Percentiles rank a stretch among this genome's conserved stretches.
Evolutionary conservation across 306 rosid genomes (phyloP).

Genomic region (Sicyos edulis): DNA sequence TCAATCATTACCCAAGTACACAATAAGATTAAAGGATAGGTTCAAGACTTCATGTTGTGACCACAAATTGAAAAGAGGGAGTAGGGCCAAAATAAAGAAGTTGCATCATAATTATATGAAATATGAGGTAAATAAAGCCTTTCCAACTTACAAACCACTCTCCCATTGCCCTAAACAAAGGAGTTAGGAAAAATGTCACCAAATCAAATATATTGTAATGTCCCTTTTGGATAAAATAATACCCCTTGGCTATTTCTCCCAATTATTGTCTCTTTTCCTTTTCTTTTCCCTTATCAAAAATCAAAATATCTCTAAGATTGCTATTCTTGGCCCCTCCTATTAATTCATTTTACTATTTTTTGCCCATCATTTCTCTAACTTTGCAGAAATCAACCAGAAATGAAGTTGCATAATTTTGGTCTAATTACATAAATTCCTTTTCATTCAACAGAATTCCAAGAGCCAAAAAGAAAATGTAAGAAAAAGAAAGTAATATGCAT

Average conservation of each 20-base stretch:
- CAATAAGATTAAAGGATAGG: not conserved
- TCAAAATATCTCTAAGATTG: not conserved
- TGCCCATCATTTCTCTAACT: not conserved
- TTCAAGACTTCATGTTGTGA: not conserved
- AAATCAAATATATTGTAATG: conserved; percentile 15
- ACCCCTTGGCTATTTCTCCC: not conserved
- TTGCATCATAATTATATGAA: not conserved
- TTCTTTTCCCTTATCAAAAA: not conserved
- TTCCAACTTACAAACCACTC: not conserved
- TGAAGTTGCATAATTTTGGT: not conserved
- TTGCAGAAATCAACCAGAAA: not conserved
- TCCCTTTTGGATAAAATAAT: conserved; percentile 11
- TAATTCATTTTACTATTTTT: conserved; percentile 1
- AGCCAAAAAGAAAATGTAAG: not conserved
- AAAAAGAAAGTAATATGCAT: not conserved
- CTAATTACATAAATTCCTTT: not conserved
- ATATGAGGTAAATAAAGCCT: not conserved
- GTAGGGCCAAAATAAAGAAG: conserved; percentile 3
- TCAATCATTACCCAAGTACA: not conserved
- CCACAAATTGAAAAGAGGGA: not conserved
- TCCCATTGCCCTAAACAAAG: not conserved
- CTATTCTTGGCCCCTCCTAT: conserved; percentile 5
- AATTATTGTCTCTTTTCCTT: conserved; percentile 13
- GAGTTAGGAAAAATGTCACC: conserved; percentile 19
- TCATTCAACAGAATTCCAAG: not conserved